phyloP scores from a whole-genome alignment of 2,329 filamentous ascomycete genomes.

The Exophiala bonariae region DNA sequence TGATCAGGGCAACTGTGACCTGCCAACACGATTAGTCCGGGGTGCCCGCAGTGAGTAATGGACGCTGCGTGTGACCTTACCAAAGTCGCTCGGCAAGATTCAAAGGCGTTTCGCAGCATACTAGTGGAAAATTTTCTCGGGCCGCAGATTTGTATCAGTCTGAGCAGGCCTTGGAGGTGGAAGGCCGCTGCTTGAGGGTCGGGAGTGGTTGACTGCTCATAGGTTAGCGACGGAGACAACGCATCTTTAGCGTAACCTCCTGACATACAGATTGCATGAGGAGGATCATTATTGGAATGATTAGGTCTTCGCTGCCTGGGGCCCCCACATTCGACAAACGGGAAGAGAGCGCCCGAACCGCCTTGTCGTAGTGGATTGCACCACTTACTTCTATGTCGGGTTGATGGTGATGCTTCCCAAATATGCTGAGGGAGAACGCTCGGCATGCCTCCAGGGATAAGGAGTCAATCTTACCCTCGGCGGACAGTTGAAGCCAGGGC shows the following conservation, averaged over 20 bases:
- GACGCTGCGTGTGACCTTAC: slow-evolving; percentile 5
- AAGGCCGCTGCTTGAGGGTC: slow-evolving; percentile 18
- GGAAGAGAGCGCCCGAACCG: slow-evolving; percentile 18
- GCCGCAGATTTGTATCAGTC: slow-evolving; percentile 19
- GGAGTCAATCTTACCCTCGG: slow-evolving; percentile 16
- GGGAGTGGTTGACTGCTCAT: slow-evolving; percentile 15
- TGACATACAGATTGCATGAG: slow-evolving; percentile 22
- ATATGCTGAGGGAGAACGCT: slow-evolving; percentile 21
- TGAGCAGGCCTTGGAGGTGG: slow-evolving; percentile 19
- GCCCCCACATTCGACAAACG: slow-evolving; percentile 15
- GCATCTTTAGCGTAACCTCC: neutral
- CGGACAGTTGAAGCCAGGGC: slow-evolving; percentile 21
- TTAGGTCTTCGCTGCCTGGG: slow-evolving; percentile 18
- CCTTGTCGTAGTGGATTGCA: slow-evolving; percentile 18
- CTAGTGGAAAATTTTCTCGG: slow-evolving; percentile 13
- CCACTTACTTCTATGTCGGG: slow-evolving; percentile 20
- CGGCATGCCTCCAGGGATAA: slow-evolving; percentile 20
- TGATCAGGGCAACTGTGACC: slow-evolving; percentile 21
- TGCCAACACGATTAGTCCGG: neutral
- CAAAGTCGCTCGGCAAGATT: slow-evolving; percentile 21
- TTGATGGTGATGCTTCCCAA: slow-evolving; percentile 21
- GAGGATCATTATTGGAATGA: slow-evolving; percentile 22
- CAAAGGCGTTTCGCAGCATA: slow-evolving; percentile 16
- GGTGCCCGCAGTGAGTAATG: no score
- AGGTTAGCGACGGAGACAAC: neutral